Evolutionary conservation across 306 rosid genomes (phyloP).

Genomic region (Mimosa pudica): DNA sequence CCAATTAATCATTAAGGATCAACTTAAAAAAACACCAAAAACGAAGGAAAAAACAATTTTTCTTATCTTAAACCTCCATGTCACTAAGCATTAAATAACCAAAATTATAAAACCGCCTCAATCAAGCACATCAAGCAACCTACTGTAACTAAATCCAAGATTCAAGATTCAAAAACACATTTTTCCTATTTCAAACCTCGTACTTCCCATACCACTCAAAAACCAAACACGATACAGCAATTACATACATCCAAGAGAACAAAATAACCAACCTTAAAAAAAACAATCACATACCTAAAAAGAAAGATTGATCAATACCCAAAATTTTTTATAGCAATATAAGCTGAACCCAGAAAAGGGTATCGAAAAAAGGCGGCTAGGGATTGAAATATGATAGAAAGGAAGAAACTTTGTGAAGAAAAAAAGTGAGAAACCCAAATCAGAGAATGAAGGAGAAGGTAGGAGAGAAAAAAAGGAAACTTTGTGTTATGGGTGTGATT

Average conservation of each 20-base stretch:
- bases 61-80: neutral
- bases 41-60: neutral
- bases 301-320: conserved; percentile 19
- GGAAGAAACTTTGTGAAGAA: neutral
- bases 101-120: conserved; percentile 19
- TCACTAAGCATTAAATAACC: conserved; percentile 18
- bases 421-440: neutral
- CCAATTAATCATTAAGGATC: conserved; percentile 6
- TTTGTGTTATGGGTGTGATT: conserved; percentile 34
- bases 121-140: conserved; percentile 28
- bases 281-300: conserved; percentile 29
- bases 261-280: neutral
- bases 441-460: conserved; percentile 26
- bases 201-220: neutral
- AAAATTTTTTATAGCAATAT: conserved; percentile 16
- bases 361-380: conserved; percentile 44
- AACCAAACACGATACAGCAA: conserved; percentile 3
- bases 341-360: conserved; percentile 34
- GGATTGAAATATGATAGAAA: conserved; percentile 33
- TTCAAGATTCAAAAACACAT: neutral
- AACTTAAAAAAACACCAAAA: neutral
- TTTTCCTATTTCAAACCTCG: neutral
- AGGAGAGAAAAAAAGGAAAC: neutral
- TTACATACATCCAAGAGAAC: neutral
- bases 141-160: conserved; percentile 1